Conservation (phyloP, 768 basidiomycete genomes). For the Suillus clintonianus region DNA sequence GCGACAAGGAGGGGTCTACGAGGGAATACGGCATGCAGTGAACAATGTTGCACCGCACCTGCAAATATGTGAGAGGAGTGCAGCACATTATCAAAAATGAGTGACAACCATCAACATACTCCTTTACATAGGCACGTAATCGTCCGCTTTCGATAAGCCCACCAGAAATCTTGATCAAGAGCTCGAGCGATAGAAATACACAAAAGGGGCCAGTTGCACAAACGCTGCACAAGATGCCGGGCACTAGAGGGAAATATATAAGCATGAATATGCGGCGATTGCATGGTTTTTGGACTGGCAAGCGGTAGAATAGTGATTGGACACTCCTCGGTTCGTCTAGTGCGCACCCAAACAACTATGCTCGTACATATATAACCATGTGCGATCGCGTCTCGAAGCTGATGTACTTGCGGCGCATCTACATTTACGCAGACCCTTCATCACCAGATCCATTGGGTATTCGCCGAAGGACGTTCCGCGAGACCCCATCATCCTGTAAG, state of each 20-base stretch:
- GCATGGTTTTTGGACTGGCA: slow-evolving; percentile 27
- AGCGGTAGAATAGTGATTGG: slow-evolving; percentile 30
- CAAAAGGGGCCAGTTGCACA: slow-evolving; percentile 60
- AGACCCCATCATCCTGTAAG: slow-evolving; percentile 57
- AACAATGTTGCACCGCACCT: too few relatives aligned
- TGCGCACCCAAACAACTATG: background rate
- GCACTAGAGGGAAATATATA: slow-evolving; percentile 47
- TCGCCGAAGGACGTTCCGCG: slow-evolving; percentile 53
- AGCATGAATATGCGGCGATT: slow-evolving; percentile 52
- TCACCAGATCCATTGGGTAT: slow-evolving; percentile 22
- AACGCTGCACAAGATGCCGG: slow-evolving; percentile 54
- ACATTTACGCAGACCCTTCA: background rate
- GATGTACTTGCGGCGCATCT: background rate
- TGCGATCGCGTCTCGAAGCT: background rate
- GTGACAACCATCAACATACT: too few relatives aligned
- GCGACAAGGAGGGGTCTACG: too few relatives aligned
- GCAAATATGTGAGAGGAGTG: too few relatives aligned
- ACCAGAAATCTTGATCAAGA: slow-evolving; percentile 69
- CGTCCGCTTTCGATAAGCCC: slow-evolving; percentile 70
- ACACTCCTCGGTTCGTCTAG: slow-evolving; percentile 11
- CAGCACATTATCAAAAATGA: too few relatives aligned
- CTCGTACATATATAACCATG: background rate
- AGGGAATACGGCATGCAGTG: too few relatives aligned
- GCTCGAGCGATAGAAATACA: slow-evolving; percentile 63
- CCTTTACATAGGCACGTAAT: too few relatives aligned